Evolutionary conservation across 225 moss, liverwort and hornwort species (phyloP).

Genomic region (Pseudoscleropodium purum): DNA sequence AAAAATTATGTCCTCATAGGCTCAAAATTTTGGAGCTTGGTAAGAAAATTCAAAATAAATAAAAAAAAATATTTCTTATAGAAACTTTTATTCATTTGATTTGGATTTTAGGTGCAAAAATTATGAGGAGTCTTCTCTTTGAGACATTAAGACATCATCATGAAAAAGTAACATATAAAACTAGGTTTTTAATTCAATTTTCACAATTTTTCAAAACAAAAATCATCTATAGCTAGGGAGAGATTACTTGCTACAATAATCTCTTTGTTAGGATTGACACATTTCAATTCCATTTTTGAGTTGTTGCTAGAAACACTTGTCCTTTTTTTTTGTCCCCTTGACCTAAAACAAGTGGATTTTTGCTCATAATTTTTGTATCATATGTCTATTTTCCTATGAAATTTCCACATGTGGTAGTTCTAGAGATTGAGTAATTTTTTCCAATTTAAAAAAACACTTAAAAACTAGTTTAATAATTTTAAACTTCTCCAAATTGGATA

Average conservation of each 20-base stretch:
- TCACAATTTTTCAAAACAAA: background rate
- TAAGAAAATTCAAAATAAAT: background rate
- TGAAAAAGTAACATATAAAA: rapidly evolving
- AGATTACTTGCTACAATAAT: background rate
- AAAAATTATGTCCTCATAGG: background rate
- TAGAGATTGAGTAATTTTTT: too few species aligned
- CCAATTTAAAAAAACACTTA: too few species aligned
- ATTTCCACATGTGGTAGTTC: too few species aligned
- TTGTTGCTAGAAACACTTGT: too few species aligned
- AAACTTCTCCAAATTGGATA: too few species aligned
- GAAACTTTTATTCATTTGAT: background rate
- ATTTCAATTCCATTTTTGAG: background rate
- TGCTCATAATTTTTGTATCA: too few species aligned
- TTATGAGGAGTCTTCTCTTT: background rate
- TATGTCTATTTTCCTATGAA: too few species aligned
- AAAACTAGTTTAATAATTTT: too few species aligned
- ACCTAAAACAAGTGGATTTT: too few species aligned
- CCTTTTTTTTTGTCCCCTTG: too few species aligned
- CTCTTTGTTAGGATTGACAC: rapidly evolving
- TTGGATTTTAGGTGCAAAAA: rapidly evolving
- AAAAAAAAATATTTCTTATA: too few species aligned
- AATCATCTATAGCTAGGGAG: background rate
- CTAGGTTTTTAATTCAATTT: background rate
- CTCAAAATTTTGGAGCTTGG: background rate
- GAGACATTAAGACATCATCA: rapidly evolving